These are phyloP conservation scores for Aureobasidium sp. DNA, from an alignment of 2,329 filamentous ascomycete species.

Conservation along the genomic window DNA sequence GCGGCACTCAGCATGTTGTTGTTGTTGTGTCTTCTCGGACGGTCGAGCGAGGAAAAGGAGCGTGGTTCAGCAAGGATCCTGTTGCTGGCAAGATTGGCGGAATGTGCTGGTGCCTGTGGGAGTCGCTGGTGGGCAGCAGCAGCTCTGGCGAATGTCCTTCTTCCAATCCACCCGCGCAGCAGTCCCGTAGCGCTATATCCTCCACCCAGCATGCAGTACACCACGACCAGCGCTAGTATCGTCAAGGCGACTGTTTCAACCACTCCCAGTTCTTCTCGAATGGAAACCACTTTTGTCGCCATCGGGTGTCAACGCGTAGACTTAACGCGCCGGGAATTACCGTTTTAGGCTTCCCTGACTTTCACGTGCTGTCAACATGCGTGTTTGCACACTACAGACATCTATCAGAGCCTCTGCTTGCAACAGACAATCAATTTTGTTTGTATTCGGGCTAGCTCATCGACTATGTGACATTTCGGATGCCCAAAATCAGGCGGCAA, in stretches of 20 bases:
- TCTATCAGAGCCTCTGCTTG: too few species aligned
- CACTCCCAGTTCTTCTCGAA: slow-evolving; percentile 5
- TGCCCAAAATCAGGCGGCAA: neutral
- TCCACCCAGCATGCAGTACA: slow-evolving; percentile 28
- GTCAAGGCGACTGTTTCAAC: slow-evolving; percentile 11
- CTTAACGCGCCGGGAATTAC: slow-evolving; percentile 4
- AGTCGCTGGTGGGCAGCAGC: slow-evolving; percentile 21
- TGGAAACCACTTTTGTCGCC: slow-evolving; percentile 4
- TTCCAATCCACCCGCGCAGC: slow-evolving; percentile 20
- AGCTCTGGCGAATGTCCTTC: slow-evolving; percentile 17
- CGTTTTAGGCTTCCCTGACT: neutral
- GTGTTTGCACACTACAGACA: neutral
- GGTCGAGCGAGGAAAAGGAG: slow-evolving; percentile 18
- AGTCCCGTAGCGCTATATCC: slow-evolving; percentile 22
- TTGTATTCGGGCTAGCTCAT: neutral
- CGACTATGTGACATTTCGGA: neutral
- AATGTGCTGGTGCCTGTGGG: slow-evolving; percentile 13
- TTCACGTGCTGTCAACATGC: neutral
- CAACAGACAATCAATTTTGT: neutral
- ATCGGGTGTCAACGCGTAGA: neutral
- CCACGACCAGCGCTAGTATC: slow-evolving; percentile 8
- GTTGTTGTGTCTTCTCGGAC: slow-evolving; percentile 9
- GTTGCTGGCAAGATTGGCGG: slow-evolving; percentile 16
- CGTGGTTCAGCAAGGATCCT: neutral
- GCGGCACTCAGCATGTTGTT: slow-evolving; percentile 38